Conservation (phyloP, 2,329 filamentous ascomycete genomes). For the Aspergillus udagawae region DNA sequence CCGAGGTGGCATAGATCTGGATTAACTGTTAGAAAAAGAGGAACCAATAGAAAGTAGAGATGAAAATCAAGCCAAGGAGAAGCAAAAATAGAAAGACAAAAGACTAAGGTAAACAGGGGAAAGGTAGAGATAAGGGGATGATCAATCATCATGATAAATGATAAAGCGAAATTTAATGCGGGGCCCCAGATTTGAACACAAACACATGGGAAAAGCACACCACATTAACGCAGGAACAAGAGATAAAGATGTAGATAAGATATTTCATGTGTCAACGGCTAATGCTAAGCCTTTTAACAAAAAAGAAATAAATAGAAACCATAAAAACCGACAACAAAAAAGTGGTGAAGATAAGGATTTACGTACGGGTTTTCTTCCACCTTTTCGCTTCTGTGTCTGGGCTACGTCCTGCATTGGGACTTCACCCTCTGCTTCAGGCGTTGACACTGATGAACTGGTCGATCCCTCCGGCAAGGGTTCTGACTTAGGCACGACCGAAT, state of each 20-base stretch:
- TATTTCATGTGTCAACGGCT: neutral
- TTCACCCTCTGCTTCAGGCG: slow-evolving; percentile 43
- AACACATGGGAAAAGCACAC: neutral
- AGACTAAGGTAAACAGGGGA: slow-evolving; percentile 11
- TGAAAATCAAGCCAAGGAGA: neutral
- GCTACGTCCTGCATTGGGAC: slow-evolving; percentile 39
- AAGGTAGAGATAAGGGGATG: neutral
- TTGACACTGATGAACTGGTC: slow-evolving; percentile 44
- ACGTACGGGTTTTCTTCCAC: slow-evolving; percentile 91
- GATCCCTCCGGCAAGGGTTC: slow-evolving; percentile 41
- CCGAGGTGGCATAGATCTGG: slow-evolving; percentile 96
- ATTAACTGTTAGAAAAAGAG: no score
- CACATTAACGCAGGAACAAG: slow-evolving; percentile 8
- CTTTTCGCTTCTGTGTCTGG: slow-evolving; percentile 81
- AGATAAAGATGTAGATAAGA: slow-evolving; percentile 8
- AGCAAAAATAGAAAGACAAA: slow-evolving; percentile 12
- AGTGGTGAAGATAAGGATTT: slow-evolving; percentile 8
- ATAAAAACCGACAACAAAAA: slow-evolving; percentile 2
- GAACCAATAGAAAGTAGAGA: neutral
- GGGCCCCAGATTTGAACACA: slow-evolving; percentile 25
- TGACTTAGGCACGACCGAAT: slow-evolving; percentile 39
- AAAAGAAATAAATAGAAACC: slow-evolving; percentile 9
- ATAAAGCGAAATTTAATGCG: slow-evolving; percentile 21
- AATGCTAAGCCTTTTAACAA: neutral
- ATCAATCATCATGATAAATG: slow-evolving; percentile 12